These are phyloP conservation scores for Drosera spatulata DNA, from an alignment of 179 eudicot species.

Conservation along the genomic window DNA sequence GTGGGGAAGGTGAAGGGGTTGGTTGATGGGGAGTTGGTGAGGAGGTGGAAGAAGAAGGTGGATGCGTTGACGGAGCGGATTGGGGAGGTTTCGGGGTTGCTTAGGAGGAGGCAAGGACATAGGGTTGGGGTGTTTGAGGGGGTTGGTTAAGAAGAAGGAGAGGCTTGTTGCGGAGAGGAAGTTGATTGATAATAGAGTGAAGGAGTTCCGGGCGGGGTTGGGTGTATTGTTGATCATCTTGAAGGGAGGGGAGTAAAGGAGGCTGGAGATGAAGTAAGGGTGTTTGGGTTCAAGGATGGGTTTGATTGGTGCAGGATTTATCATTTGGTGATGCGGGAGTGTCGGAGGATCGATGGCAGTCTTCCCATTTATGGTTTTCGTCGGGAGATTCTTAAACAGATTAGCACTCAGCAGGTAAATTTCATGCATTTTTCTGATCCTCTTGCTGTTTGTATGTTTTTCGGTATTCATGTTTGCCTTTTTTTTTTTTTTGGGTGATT, in stretches of 20 bases:
- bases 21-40: conserved; percentile 12
- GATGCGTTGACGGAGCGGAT: conserved; percentile 7
- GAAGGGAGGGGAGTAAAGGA: conserved; percentile 9
- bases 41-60: conserved; percentile 9
- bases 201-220: conserved; percentile 21
- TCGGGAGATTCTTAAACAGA: conserved; percentile 33
- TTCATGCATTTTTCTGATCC: not conserved
- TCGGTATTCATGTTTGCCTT: no score
- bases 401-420: conserved; percentile 62
- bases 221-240: conserved; percentile 12
- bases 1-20: conserved; percentile 9
- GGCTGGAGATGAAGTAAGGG: not conserved
- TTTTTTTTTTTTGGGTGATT: no score
- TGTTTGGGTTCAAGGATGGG: conserved; percentile 12
- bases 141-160: conserved; percentile 5
- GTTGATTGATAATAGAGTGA: conserved; percentile 16
- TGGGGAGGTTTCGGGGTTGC: conserved; percentile 1
- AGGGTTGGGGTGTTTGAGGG: not conserved
- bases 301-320: conserved; percentile 26
- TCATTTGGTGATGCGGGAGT: conserved; percentile 26
- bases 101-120: not conserved
- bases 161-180: conserved; percentile 11
- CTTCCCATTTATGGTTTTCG: conserved; percentile 35
- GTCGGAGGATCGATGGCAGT: conserved; percentile 23
- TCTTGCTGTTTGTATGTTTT: no score